Percentiles rank a stretch among this genome's conserved stretches.
Conservation (phyloP, 2,329 filamentous ascomycete genomes). For the Botrytis elliptica region DNA sequence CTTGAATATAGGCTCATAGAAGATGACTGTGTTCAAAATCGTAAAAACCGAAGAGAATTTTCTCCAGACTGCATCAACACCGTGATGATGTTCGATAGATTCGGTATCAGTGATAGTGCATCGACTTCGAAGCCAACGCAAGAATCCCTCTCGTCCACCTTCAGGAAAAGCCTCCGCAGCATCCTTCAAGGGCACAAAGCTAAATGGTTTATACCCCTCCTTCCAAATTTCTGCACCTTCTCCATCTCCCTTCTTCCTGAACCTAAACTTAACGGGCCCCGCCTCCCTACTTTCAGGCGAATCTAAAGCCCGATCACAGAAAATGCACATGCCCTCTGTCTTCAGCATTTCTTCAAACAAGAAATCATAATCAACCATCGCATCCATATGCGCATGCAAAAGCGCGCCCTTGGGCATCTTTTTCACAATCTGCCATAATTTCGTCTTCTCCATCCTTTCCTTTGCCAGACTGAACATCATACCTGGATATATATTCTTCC, state of each 20-base stretch:
- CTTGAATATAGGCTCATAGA: constrained; percentile 88
- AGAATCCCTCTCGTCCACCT: constrained; percentile 68
- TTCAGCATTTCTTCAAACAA: constrained; percentile 69
- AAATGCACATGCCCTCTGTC: constrained; percentile 72
- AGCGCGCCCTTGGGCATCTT: constrained; percentile 86
- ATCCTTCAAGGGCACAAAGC: constrained; percentile 43
- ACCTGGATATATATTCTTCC: constrained; percentile 72
- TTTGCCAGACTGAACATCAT: constrained; percentile 93
- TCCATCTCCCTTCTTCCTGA: constrained; percentile 46
- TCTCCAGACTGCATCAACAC: constrained; percentile 78
- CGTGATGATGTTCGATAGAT: constrained; percentile 76
- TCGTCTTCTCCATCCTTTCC: constrained; percentile 79
- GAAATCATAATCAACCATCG: constrained; percentile 86
- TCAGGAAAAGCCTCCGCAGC: constrained; percentile 75
- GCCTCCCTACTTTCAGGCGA: constrained; percentile 53
- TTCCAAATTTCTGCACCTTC: constrained; percentile 59
- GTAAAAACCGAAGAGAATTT: constrained; percentile 77
- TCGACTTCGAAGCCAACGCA: constrained; percentile 72
- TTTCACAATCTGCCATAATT: constrained; percentile 80
- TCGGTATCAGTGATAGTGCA: constrained; percentile 71
- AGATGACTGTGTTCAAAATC: constrained; percentile 71
- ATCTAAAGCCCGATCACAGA: constrained; percentile 55
- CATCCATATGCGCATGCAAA: constrained; percentile 84
- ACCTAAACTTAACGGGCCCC: constrained; percentile 61
- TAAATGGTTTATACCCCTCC: constrained; percentile 54